Conservation (phyloP, 176 grass and related monocot genomes). For the Zea mays region DNA sequence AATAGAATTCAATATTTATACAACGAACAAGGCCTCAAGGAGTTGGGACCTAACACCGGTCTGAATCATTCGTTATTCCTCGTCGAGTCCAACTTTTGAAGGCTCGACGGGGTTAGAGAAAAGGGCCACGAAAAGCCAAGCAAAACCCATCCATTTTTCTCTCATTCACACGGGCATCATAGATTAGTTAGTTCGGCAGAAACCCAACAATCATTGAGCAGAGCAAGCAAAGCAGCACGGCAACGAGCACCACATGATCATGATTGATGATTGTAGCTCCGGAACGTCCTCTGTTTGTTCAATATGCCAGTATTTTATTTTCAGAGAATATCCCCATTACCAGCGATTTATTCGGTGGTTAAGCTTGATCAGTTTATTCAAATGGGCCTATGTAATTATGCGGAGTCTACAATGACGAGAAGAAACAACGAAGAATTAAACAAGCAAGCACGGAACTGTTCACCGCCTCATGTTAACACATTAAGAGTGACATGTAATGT, state of each 20-base stretch:
- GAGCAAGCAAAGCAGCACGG: not conserved
- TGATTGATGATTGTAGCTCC: slow-evolving; percentile 6
- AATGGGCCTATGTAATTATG: not conserved
- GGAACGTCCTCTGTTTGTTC: not conserved
- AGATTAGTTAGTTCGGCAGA: slow-evolving; percentile 20
- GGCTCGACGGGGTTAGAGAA: not conserved
- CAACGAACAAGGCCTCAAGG: too few species aligned
- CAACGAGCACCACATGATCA: not conserved
- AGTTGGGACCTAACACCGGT: too few species aligned
- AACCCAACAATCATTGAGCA: not conserved
- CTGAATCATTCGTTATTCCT: not conserved
- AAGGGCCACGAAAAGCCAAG: not conserved
- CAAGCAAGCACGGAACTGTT: not conserved
- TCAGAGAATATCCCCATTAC: slow-evolving; percentile 2
- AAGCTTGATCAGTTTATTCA: slow-evolving; percentile 21
- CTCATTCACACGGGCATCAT: not conserved
- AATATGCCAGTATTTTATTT: not conserved
- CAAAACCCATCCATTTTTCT: not conserved
- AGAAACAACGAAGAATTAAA: not conserved
- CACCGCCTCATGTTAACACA: too few species aligned
- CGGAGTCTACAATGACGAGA: not conserved
- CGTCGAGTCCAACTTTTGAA: not conserved
- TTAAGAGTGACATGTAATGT: not conserved
- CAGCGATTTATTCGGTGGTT: slow-evolving; percentile 25
- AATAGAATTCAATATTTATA: too few species aligned